These are phyloP conservation scores for Aspergillus arachidicola DNA, from an alignment of 2,329 filamentous ascomycete genomes.

Conservation along the genomic window DNA sequence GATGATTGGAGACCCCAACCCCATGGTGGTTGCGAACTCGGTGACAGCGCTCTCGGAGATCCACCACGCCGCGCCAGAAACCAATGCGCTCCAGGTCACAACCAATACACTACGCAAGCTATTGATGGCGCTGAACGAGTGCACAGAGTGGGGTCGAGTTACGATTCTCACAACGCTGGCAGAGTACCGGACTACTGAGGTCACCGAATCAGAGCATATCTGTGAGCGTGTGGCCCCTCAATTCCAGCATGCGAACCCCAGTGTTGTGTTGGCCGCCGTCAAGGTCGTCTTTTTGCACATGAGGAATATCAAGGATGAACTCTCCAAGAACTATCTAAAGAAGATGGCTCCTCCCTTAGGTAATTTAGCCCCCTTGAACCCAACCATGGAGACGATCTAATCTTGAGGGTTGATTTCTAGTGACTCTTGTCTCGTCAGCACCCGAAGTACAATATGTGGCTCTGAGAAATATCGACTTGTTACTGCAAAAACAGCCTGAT, in stretches of 20 bases:
- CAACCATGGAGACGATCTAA: neutral
- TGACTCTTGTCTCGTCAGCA: slow-evolving; percentile 91
- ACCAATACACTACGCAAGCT: slow-evolving; percentile 88
- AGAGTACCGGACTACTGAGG: slow-evolving; percentile 81
- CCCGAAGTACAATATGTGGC: slow-evolving; percentile 99
- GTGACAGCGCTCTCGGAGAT: slow-evolving; percentile 94
- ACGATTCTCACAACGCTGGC: slow-evolving; percentile 89
- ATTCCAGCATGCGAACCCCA: slow-evolving; percentile 97
- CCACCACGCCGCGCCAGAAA: slow-evolving; percentile 85
- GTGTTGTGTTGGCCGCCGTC: slow-evolving; percentile 94
- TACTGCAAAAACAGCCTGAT: slow-evolving; percentile 93
- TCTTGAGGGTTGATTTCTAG: slow-evolving; percentile 51
- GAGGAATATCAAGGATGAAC: slow-evolving; percentile 76
- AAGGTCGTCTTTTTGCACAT: slow-evolving; percentile 98
- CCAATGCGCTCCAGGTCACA: slow-evolving; percentile 80
- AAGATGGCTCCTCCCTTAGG: slow-evolving; percentile 97
- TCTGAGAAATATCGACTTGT: slow-evolving; percentile 89
- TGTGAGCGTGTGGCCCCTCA: slow-evolving; percentile 95
- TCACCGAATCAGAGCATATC: slow-evolving; percentile 97
- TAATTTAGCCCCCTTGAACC: slow-evolving; percentile 47
- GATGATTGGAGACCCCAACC: slow-evolving; percentile 94
- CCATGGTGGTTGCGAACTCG: slow-evolving; percentile 98
- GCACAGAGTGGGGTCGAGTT: slow-evolving; percentile 96
- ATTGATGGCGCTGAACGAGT: slow-evolving; percentile 94
- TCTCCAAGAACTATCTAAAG: slow-evolving; percentile 84